Percentiles rank a stretch among this genome's conserved stretches.
Conservation (phyloP, 768 basidiomycete genomes). For the Boletus coccyginus region DNA sequence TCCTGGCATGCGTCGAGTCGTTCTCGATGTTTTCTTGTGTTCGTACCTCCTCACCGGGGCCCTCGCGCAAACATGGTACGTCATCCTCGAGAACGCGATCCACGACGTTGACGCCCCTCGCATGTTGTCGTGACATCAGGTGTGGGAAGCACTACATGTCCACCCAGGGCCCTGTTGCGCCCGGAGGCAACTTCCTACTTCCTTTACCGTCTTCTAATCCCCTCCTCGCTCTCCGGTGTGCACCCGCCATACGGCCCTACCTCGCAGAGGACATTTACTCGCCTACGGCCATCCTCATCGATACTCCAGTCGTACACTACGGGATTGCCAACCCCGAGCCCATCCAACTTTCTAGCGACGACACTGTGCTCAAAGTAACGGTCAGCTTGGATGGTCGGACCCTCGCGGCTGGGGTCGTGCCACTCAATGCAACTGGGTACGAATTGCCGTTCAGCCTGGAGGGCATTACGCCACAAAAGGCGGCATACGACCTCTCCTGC, state of each 20-base stretch:
- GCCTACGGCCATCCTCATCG: conserved; percentile 48
- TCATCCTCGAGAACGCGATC: not conserved
- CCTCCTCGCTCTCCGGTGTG: conserved; percentile 56
- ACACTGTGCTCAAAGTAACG: conserved; percentile 36
- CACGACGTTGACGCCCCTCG: not conserved
- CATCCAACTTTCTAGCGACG: conserved; percentile 32
- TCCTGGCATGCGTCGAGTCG: conserved; percentile 12
- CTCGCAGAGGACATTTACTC: conserved; percentile 49
- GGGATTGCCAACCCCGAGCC: conserved; percentile 46
- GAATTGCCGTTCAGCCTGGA: conserved; percentile 49
- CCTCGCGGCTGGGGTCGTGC: conserved; percentile 43
- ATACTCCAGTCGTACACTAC: conserved; percentile 48
- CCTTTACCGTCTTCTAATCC: conserved; percentile 37
- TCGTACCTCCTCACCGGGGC: conserved; percentile 8
- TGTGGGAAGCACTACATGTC: conserved; percentile 57
- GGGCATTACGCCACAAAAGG: conserved; percentile 40
- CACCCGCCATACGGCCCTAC: conserved; percentile 58
- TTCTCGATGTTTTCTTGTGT: conserved; percentile 3
- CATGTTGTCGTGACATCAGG: conserved; percentile 30
- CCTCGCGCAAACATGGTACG: conserved; percentile 32
- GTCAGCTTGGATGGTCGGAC: conserved; percentile 45
- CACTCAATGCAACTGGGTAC: conserved; percentile 50
- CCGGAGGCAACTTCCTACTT: conserved; percentile 49
- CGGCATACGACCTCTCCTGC: conserved; percentile 30
- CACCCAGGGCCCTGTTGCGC: conserved; percentile 38